Conservation (phyloP, 768 basidiomycete genomes). For the Trametes villosa region DNA sequence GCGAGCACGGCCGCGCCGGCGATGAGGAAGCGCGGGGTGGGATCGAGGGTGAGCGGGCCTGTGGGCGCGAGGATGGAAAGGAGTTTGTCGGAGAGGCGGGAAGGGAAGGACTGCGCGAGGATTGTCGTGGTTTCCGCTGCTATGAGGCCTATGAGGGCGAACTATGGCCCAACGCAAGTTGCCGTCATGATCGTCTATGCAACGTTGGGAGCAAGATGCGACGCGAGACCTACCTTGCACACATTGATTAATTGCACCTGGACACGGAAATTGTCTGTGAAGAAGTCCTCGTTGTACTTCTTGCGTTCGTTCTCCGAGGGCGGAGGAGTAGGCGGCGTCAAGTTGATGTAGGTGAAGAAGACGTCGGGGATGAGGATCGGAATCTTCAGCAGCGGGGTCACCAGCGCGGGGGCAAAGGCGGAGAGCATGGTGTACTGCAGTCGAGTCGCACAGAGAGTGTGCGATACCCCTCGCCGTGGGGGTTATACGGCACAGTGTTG, state of each 20-base stretch:
- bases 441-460: not conserved
- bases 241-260: not conserved
- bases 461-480: no score
- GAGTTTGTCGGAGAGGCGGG: not conserved
- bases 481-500: no score
- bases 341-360: not conserved
- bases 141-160: constrained; percentile 4
- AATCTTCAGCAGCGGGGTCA: constrained; percentile 15
- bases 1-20: not conserved
- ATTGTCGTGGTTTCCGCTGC: not conserved
- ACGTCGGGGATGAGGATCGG: constrained; percentile 9
- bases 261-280: not conserved
- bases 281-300: not conserved
- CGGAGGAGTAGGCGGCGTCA: not conserved
- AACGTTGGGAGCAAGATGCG: not conserved
- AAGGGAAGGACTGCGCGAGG: constrained; percentile 4
- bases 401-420: constrained; percentile 2
- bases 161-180: not conserved
- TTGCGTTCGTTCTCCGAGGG: not conserved
- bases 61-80: not conserved
- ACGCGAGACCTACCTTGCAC: not conserved
- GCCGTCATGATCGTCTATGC: no score
- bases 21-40: constrained; percentile 3
- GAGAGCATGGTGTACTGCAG: not conserved
- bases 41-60: not conserved